phyloP scores from a whole-genome alignment of 2,329 filamentous ascomycete species.

The Ilyonectria sp. region DNA sequence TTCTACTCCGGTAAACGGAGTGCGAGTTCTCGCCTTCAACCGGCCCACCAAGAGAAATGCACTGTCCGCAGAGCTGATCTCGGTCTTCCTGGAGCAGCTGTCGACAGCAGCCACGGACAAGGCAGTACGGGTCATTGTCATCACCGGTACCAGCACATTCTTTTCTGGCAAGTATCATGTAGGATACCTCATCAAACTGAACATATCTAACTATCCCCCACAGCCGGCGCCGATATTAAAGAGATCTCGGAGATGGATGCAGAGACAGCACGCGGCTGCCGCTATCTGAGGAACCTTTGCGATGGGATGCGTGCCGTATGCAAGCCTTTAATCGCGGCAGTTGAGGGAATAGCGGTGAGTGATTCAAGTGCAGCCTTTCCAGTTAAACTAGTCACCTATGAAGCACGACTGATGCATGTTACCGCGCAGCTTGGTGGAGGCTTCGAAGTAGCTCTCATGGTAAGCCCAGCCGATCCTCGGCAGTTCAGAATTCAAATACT shows the following conservation, averaged over 20 bases:
- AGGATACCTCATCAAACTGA: background rate
- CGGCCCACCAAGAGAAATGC: constrained; percentile 72
- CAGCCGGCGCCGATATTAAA: constrained; percentile 55
- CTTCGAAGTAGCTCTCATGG: constrained; percentile 64
- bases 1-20: constrained; percentile 50
- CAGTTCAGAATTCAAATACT: constrained; percentile 1
- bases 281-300: constrained; percentile 60
- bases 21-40: constrained; percentile 66
- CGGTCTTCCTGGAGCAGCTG: constrained; percentile 55
- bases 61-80: constrained; percentile 66
- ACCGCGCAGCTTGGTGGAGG: constrained; percentile 62
- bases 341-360: constrained; percentile 65
- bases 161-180: constrained; percentile 53
- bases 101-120: constrained; percentile 41
- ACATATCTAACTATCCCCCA: background rate
- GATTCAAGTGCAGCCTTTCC: background rate
- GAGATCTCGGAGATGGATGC: constrained; percentile 54
- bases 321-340: constrained; percentile 66
- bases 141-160: constrained; percentile 54
- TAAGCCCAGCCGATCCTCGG: constrained; percentile 42
- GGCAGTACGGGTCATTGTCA: constrained; percentile 54
- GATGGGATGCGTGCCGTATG: constrained; percentile 50
- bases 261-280: constrained; percentile 49
- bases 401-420: constrained; percentile 23
- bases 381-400: background rate